A percentile compares a stretch with the other conserved stretches of the same genome.
Evolutionary conservation across 2,329 filamentous ascomycete species (phyloP).

Genomic region (Monilinia polystroma): DNA sequence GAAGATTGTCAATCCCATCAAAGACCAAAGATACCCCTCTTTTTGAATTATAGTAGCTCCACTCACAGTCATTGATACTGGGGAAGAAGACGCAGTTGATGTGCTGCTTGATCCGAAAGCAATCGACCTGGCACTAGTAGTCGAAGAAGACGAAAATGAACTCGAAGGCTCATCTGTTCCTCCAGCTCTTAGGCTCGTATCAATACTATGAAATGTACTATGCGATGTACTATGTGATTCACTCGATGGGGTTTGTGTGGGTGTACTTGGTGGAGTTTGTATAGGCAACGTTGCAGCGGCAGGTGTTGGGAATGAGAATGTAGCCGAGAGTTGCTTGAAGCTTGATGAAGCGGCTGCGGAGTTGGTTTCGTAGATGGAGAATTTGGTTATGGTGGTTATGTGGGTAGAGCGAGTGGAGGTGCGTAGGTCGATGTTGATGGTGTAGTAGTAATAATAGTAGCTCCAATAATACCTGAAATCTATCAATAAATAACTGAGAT

Average conservation of each 20-base stretch:
- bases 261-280: not conserved
- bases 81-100: not conserved
- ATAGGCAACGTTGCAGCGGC: not conserved
- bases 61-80: not conserved
- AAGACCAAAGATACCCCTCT: not conserved
- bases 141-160: not conserved
- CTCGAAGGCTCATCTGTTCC: not conserved
- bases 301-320: not conserved
- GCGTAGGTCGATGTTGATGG: not conserved
- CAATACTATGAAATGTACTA: not conserved
- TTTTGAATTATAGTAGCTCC: not conserved
- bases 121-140: not conserved
- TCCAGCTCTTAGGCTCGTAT: not conserved
- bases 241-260: not conserved
- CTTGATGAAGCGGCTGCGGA: slow-evolving; percentile 2
- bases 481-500: not conserved
- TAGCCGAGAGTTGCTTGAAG: not conserved
- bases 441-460: slow-evolving; percentile 8
- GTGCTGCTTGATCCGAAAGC: not conserved
- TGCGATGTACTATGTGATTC: no score
- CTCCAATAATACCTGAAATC: not conserved
- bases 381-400: not conserved
- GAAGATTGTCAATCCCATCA: not conserved
- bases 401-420: not conserved
- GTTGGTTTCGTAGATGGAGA: not conserved